Percentiles rank a stretch among this genome's conserved stretches.
Conservation (phyloP, 2,329 filamentous ascomycete genomes). For the Ceratocystis variospora region DNA sequence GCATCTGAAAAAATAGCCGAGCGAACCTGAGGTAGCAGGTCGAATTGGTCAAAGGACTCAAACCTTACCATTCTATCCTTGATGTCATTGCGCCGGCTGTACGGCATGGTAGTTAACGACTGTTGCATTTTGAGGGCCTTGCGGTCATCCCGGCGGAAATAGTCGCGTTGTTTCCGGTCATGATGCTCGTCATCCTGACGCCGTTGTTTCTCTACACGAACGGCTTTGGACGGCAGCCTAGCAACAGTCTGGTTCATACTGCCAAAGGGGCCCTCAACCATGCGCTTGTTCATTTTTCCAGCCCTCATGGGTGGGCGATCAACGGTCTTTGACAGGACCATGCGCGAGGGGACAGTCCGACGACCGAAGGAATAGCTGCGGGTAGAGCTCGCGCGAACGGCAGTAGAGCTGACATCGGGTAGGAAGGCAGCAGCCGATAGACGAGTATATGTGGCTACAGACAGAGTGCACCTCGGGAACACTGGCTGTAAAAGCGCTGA, state of each 20-base stretch:
- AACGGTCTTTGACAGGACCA: slow-evolving; percentile 44
- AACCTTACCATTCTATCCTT: slow-evolving; percentile 48
- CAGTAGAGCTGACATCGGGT: neutral
- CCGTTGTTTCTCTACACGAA: neutral
- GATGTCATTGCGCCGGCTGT: slow-evolving; percentile 45
- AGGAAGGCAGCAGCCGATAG: neutral
- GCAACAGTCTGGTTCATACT: slow-evolving; percentile 44
- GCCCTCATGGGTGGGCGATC: slow-evolving; percentile 29
- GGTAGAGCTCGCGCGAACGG: neutral
- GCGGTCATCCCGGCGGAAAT: slow-evolving; percentile 29
- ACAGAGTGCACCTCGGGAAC: neutral
- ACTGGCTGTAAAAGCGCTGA: slow-evolving; percentile 3
- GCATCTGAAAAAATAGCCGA: slow-evolving; percentile 59
- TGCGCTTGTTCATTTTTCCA: slow-evolving; percentile 28
- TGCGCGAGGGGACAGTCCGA: slow-evolving; percentile 34
- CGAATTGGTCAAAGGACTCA: slow-evolving; percentile 69
- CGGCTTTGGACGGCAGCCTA: slow-evolving; percentile 23
- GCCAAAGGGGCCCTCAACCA: slow-evolving; percentile 37
- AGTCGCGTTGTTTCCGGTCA: slow-evolving; percentile 26
- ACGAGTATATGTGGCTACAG: neutral
- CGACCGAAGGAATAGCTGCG: slow-evolving; percentile 12
- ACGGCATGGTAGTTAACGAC: slow-evolving; percentile 60
- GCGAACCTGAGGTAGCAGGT: slow-evolving; percentile 57
- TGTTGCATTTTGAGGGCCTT: slow-evolving; percentile 94
- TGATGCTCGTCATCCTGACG: slow-evolving; percentile 11